phyloP scores from a whole-genome alignment of 2,329 filamentous ascomycete genomes.

The Penicillium sclerotiorum region DNA sequence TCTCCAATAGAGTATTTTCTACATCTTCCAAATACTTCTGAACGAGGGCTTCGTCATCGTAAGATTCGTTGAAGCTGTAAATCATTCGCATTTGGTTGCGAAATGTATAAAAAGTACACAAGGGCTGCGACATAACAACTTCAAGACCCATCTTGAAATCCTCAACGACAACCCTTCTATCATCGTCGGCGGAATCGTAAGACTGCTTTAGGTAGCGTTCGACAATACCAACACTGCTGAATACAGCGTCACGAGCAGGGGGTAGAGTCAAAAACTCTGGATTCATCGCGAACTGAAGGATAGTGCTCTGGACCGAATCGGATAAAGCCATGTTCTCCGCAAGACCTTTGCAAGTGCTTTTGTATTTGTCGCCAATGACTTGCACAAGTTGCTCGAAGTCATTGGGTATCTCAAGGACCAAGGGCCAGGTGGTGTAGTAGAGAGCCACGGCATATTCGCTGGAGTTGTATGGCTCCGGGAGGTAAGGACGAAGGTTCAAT shows the following conservation, averaged over 20 bases:
- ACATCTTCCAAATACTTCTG: conserved; percentile 1
- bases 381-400: background rate
- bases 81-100: conserved; percentile 5
- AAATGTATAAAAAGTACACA: conserved; percentile 12
- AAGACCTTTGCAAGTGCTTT: background rate
- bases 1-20: background rate
- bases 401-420: background rate
- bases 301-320: background rate
- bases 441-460: background rate
- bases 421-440: background rate
- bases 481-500: background rate
- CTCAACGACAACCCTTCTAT: background rate
- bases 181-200: background rate
- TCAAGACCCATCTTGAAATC: conserved; percentile 9
- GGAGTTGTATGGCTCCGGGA: background rate
- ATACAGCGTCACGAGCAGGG: conserved; percentile 5
- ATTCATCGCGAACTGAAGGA: background rate
- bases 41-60: background rate
- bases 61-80: conserved; percentile 15
- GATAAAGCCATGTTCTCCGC: background rate
- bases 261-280: background rate
- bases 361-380: background rate
- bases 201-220: conserved; percentile 8
- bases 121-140: conserved; percentile 2
- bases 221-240: conserved; percentile 13